Evolutionary conservation across 306 rosid species (phyloP).

Genomic region (Quercus parvula): DNA sequence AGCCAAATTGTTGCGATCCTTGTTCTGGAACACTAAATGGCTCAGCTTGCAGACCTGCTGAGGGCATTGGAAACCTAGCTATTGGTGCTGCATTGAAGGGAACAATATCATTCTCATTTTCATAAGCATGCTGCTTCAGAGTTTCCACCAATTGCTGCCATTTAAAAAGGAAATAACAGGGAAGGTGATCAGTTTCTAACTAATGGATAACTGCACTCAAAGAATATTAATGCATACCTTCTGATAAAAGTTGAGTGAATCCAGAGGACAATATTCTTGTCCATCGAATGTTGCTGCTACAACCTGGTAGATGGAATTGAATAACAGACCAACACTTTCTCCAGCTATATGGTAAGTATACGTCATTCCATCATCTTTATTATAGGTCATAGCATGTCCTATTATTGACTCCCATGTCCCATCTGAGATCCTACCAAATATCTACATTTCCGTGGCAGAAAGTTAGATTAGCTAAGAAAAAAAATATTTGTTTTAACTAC

Average conservation of each 20-base stretch:
- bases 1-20: slow-evolving; percentile 15
- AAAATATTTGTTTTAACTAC: background rate
- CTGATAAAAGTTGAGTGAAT: slow-evolving; percentile 6
- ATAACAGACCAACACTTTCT: slow-evolving; percentile 19
- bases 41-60: slow-evolving; percentile 16
- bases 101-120: slow-evolving; percentile 17
- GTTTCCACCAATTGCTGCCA: slow-evolving; percentile 40
- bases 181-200: slow-evolving; percentile 1
- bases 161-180: background rate
- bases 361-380: slow-evolving; percentile 28
- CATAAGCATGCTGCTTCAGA: slow-evolving; percentile 38
- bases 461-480: background rate
- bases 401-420: slow-evolving; percentile 40
- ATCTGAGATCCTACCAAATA: slow-evolving; percentile 28
- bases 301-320: slow-evolving; percentile 48
- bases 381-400: slow-evolving; percentile 49
- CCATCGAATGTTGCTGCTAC: slow-evolving; percentile 39
- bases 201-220: background rate
- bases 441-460: slow-evolving; percentile 39
- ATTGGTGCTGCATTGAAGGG: slow-evolving; percentile 15
- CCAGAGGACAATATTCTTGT: slow-evolving; percentile 18
- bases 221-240: slow-evolving; percentile 25
- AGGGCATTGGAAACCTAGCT: slow-evolving; percentile 11
- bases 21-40: slow-evolving; percentile 19
- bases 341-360: slow-evolving; percentile 19